Evolutionary conservation across 139 green algal genomes (phyloP).

Genomic region (Astrephomene gubernaculifera): DNA sequence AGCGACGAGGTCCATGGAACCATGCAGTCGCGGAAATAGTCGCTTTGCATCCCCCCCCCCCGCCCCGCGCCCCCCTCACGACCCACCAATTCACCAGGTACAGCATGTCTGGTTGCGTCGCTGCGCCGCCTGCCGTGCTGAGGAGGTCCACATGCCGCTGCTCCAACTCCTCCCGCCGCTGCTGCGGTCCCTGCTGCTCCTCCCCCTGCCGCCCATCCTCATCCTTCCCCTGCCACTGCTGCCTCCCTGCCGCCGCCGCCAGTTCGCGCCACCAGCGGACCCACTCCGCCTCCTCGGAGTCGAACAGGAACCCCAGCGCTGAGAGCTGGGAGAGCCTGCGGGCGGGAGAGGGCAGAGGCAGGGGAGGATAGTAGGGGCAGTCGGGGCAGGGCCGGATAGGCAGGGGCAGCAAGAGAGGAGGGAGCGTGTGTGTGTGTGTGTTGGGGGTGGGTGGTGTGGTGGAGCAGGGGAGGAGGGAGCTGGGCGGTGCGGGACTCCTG

Average conservation of each 20-base stretch:
- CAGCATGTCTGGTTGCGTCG: too few relatives aligned
- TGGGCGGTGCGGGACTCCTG: not conserved
- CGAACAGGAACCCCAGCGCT: conserved; percentile 73
- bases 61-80: not conserved
- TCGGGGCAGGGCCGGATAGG: too few relatives aligned
- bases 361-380: not conserved
- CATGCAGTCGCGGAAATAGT: not conserved
- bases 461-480: not conserved
- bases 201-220: too few relatives aligned
- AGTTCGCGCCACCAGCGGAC: conserved; percentile 75
- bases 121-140: too few relatives aligned
- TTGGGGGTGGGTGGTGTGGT: not conserved
- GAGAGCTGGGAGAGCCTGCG: conserved; percentile 37
- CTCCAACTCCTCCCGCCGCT: too few relatives aligned
- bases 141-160: too few relatives aligned
- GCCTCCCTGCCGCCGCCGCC: conserved; percentile 46
- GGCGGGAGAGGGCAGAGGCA: not conserved
- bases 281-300: conserved; percentile 78
- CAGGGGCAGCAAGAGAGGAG: not conserved
- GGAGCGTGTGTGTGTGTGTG: not conserved
- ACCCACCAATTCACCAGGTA: conserved; percentile 81
- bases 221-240: too few relatives aligned
- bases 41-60: not conserved
- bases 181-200: too few relatives aligned
- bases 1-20: not conserved